Evolutionary conservation across 164 flowering plant genomes (phyloP).

Genomic region (Kalanchoe fedtschenkoi): DNA sequence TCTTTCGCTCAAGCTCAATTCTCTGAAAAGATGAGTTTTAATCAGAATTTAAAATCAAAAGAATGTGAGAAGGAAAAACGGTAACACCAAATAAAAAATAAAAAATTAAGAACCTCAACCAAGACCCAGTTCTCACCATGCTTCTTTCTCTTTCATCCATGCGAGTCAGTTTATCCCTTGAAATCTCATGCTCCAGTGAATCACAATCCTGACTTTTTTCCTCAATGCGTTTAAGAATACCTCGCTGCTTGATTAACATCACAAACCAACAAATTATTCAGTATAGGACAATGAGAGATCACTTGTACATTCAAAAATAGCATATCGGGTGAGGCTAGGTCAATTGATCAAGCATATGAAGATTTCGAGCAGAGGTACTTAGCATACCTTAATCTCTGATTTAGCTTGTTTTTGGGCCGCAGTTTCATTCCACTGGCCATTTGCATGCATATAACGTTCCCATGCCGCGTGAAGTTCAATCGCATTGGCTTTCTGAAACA

Average conservation of each 20-base stretch:
- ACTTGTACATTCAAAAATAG: background rate
- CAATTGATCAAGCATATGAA: background rate
- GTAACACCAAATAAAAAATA: background rate
- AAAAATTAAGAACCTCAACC: background rate
- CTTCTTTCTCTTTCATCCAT: constrained; percentile 75
- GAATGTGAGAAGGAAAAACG: constrained; percentile 5
- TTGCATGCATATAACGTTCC: constrained; percentile 52
- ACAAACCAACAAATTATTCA: background rate
- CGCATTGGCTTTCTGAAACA: constrained; percentile 59
- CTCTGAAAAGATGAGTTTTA: constrained; percentile 25
- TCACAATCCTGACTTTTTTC: constrained; percentile 58
- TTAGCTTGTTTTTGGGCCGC: constrained; percentile 71
- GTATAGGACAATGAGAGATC: background rate
- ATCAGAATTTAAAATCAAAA: background rate
- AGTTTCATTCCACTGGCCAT: constrained; percentile 46
- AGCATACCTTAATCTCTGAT: constrained; percentile 52
- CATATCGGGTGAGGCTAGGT: too few species aligned
- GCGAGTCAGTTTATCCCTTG: constrained; percentile 39
- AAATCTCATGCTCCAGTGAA: constrained; percentile 44
- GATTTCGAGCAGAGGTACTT: background rate
- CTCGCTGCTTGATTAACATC: constrained; percentile 31
- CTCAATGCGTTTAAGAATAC: constrained; percentile 39
- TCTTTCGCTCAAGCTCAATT: constrained; percentile 63
- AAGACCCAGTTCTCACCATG: constrained; percentile 32
- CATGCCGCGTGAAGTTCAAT: constrained; percentile 40